phyloP scores from a whole-genome alignment of 2,329 filamentous ascomycete species.

The Cladophialophora exuberans region DNA sequence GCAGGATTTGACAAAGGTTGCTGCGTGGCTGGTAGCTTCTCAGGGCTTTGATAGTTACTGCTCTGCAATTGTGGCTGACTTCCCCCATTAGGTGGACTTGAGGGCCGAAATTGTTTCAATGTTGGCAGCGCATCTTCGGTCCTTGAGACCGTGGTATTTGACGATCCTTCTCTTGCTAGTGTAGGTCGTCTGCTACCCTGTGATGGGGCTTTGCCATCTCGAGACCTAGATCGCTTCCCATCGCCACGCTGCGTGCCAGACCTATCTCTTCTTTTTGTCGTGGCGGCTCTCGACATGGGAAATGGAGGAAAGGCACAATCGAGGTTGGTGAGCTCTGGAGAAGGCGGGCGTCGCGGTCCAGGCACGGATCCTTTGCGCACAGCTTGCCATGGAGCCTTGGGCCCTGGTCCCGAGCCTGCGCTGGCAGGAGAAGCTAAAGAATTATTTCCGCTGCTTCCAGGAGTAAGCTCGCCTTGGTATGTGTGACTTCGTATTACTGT shows the following conservation, averaged over 20 bases:
- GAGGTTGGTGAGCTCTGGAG: conserved; percentile 52
- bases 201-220: conserved; percentile 13
- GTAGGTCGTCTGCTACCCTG: conserved; percentile 11
- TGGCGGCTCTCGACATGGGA: conserved; percentile 42
- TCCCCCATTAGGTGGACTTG: conserved; percentile 18
- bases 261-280: conserved; percentile 23
- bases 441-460: conserved; percentile 63
- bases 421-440: conserved; percentile 68
- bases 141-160: conserved; percentile 11
- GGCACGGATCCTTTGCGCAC: conserved; percentile 46
- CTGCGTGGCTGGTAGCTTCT: background rate
- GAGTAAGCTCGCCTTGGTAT: conserved; percentile 57
- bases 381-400: conserved; percentile 46
- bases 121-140: background rate
- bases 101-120: conserved; percentile 14
- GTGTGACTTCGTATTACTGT: conserved; percentile 14
- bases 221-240: conserved; percentile 29
- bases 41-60: background rate
- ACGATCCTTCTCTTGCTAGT: conserved; percentile 21
- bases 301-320: conserved; percentile 61
- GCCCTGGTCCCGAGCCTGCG: conserved; percentile 51
- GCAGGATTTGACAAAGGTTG: background rate
- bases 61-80: conserved; percentile 4
- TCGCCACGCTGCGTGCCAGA: conserved; percentile 18
- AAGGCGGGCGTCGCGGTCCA: conserved; percentile 43